phyloP scores from a whole-genome alignment of 768 basidiomycete species.

The Boletus sp. region DNA sequence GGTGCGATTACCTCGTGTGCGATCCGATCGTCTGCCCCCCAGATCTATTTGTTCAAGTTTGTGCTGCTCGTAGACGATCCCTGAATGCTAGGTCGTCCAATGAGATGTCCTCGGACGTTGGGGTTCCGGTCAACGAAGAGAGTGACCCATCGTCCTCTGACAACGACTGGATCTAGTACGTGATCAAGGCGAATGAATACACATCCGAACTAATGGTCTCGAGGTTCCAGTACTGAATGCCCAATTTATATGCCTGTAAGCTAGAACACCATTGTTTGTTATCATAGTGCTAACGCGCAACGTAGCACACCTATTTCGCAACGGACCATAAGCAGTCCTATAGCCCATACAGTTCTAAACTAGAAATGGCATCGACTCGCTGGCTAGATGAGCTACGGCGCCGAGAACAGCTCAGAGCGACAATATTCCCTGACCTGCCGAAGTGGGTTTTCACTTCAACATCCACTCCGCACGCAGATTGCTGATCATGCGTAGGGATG shows the following conservation, averaged over 20 bases:
- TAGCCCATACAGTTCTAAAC: constrained; percentile 14
- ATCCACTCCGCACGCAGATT: neutral
- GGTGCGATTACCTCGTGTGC: constrained; percentile 47
- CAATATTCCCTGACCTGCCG: constrained; percentile 43
- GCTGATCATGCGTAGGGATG: constrained; percentile 30
- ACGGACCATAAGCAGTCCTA: constrained; percentile 50
- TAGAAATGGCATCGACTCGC: constrained; percentile 16
- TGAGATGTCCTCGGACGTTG: constrained; percentile 16
- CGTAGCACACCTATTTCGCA: constrained; percentile 46
- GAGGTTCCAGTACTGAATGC: constrained; percentile 37
- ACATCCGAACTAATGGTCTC: constrained; percentile 2
- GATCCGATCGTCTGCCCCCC: constrained; percentile 44
- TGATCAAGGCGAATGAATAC: constrained; percentile 4
- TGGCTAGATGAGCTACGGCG: constrained; percentile 41
- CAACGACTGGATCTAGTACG: constrained; percentile 45
- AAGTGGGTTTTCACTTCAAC: constrained; percentile 28
- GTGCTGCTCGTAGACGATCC: constrained; percentile 20
- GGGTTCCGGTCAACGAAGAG: constrained; percentile 36
- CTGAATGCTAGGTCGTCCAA: neutral
- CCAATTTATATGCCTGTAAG: constrained; percentile 47
- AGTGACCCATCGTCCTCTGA: constrained; percentile 39
- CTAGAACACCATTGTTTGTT: neutral
- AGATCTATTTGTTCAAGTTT: constrained; percentile 35
- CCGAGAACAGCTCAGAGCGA: constrained; percentile 35
- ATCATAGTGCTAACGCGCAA: neutral